These are phyloP conservation scores for cucumber (Cucumis sativus) DNA, from an alignment of 306 rosid species.

Conservation along the genomic window Cucumber_9930_V3 NC_026656.2:2182501-2183000, in stretches of 20 bases:
- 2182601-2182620: background rate
- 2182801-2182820: background rate
- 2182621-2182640: background rate
- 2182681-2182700: background rate
- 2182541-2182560: background rate
- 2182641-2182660: background rate
- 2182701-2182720: background rate
- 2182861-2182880: background rate
- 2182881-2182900: background rate
- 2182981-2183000: slow-evolving; percentile 36
- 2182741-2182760: background rate
- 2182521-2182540: background rate
- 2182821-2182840: background rate
- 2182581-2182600: background rate
- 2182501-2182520: background rate
- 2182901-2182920: background rate
- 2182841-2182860: background rate
- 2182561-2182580: background rate
- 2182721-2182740: background rate
- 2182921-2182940: background rate
- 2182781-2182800: background rate
- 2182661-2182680: background rate
- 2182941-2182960: slow-evolving; percentile 28
- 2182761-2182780: background rate
- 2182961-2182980: slow-evolving; percentile 71